These are phyloP conservation scores for Fusarium subglutinans DNA, from an alignment of 2,329 filamentous ascomycete genomes.

Conservation along the genomic window DNA sequence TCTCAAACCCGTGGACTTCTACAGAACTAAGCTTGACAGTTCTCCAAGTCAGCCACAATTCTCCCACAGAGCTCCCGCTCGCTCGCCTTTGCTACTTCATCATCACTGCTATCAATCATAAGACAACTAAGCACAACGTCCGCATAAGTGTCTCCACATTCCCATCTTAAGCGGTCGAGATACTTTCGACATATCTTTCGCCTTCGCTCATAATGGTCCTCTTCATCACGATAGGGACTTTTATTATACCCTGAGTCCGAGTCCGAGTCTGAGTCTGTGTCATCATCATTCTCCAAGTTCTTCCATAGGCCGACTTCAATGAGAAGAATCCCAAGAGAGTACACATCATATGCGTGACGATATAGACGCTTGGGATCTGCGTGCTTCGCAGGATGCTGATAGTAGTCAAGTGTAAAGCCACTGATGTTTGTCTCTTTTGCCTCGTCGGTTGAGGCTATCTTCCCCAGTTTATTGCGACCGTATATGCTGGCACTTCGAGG, in stretches of 20 bases:
- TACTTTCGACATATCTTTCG: not conserved
- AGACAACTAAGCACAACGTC: not conserved
- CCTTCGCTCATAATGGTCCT: not conserved
- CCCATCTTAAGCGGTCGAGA: not conserved
- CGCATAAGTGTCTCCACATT: not conserved
- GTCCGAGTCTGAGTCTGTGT: not conserved
- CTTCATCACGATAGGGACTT: not conserved
- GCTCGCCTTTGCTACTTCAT: not conserved
- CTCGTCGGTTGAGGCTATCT: accelerated
- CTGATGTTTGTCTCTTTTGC: not conserved
- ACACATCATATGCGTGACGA: not conserved
- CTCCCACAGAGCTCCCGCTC: not conserved
- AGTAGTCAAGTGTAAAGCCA: not conserved
- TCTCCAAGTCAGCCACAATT: not conserved
- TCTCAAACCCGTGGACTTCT: no score
- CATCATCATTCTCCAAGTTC: not conserved
- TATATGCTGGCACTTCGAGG: not conserved
- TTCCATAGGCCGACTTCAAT: not conserved
- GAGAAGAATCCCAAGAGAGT: not conserved
- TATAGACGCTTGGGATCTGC: not conserved
- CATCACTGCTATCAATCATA: not conserved
- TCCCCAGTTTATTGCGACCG: not conserved
- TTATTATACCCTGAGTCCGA: not conserved
- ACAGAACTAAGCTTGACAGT: not conserved
- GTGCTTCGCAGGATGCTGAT: not conserved